Evolutionary conservation across 257 asterid species (phyloP), one percentile per base, ranked within the genome.

Genomic region (Solanum ahanhuiri): DNA sequence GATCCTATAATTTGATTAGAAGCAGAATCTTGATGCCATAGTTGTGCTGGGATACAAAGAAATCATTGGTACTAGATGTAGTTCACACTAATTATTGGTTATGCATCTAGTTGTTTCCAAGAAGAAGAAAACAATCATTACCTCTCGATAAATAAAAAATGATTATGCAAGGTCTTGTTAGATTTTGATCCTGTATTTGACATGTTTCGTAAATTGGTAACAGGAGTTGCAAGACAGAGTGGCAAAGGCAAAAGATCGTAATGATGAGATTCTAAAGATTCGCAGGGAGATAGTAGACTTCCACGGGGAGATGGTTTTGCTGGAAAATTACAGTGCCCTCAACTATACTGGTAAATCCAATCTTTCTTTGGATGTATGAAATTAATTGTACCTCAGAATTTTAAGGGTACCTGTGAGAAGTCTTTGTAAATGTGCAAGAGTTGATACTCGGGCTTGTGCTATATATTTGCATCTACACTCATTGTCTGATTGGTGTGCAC

Each of bases 291-390:
- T 96, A 37, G 98, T 96, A 2, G 98, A 96, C 90, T 92, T 96
- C 86, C 99, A 96, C 22, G 99, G 99, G 8, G 99, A 96, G 89
- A 96, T 96, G 99, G 98, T 96, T 83, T 90, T 96, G 88, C 88
- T 96, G 92, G 99, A 96, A 93, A 96, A 96, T 87, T 96, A 95
- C 72, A 96, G 99, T 79, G 95, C 98, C 86, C 98, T 96, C 82
- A 96, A 96, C 91, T 96, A 95, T 87, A 96, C 98, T 67, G 99
- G 99, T 96, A 87, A 83, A 37, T 73, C 25, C 23, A 6, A 28
- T 63, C 4, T 54, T 33, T 70, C 75, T 28, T 25, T 9, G 5
- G 31, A 4, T 28, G 5, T 2, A 3, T 79, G 28, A 45, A 79
- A 9, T 9, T 79, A 28, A 4, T 79, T 17, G 31, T 15, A 7